These are phyloP conservation scores for Solanum arcanum DNA, from an alignment of 257 asterid genomes.

Conservation along the genomic window DNA sequence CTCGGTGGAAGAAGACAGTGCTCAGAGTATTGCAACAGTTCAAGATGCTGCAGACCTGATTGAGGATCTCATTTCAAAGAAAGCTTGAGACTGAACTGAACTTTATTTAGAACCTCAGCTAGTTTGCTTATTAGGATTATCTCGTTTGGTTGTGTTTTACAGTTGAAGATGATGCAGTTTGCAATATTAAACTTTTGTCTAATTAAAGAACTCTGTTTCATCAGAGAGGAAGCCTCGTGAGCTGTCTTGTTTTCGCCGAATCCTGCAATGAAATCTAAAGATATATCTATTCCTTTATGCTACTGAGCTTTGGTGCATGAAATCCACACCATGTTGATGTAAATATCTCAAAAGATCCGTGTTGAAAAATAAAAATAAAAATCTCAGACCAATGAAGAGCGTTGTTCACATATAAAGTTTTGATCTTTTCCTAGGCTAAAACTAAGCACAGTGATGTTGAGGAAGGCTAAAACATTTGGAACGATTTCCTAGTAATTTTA, in stretches of 20 bases:
- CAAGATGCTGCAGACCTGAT: slow-evolving; percentile 19
- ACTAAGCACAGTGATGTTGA: background rate
- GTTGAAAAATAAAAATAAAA: background rate
- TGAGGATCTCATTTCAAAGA: slow-evolving; percentile 9
- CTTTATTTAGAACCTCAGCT: background rate
- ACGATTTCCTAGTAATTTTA: background rate
- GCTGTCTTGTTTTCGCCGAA: background rate
- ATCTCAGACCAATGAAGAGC: background rate
- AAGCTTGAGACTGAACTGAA: background rate
- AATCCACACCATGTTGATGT: background rate
- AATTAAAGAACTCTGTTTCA: background rate
- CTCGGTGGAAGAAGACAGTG: slow-evolving; percentile 15
- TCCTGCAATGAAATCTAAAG: background rate
- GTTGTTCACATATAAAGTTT: background rate
- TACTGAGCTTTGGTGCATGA: background rate
- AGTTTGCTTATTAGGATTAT: background rate
- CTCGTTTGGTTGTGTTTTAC: background rate
- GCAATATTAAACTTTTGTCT: background rate
- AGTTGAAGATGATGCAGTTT: background rate
- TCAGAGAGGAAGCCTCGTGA: background rate
- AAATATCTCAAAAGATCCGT: background rate
- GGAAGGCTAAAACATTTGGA: background rate
- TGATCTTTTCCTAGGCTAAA: background rate
- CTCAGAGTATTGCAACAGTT: slow-evolving; percentile 9
- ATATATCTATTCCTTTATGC: background rate